Conservation (phyloP, 768 basidiomycete species). For the Sistotremastrum niveocremeum region DNA sequence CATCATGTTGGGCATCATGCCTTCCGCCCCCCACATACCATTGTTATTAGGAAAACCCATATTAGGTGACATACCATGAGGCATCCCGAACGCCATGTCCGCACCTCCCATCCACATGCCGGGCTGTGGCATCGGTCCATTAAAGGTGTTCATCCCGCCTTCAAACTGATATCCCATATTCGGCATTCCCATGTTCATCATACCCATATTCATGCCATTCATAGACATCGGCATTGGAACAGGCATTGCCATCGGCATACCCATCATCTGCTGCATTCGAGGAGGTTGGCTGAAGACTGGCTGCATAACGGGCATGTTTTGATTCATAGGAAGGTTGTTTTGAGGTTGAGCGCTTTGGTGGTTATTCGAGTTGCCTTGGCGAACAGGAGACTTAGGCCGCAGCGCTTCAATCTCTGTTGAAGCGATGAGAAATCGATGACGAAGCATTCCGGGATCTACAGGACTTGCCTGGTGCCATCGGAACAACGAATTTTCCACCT, state of each 20-base stretch:
- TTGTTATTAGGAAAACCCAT: too few relatives aligned
- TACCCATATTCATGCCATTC: slow-evolving; percentile 17
- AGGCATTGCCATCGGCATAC: slow-evolving; percentile 6
- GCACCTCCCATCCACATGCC: slow-evolving; percentile 25
- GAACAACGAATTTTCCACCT: slow-evolving; percentile 49
- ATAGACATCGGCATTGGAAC: slow-evolving; percentile 1
- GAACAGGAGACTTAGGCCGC: slow-evolving; percentile 73
- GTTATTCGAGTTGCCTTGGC: slow-evolving; percentile 19
- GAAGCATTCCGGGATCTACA: slow-evolving; percentile 2
- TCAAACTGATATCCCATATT: slow-evolving; percentile 24
- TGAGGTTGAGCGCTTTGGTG: slow-evolving; percentile 4
- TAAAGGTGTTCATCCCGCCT: slow-evolving; percentile 9
- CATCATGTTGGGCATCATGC: slow-evolving; percentile 30
- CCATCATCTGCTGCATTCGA: slow-evolving; percentile 9
- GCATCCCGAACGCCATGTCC: slow-evolving; percentile 20
- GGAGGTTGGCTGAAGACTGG: slow-evolving; percentile 3
- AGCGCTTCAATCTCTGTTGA: slow-evolving; percentile 62
- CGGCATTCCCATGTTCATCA: slow-evolving; percentile 24
- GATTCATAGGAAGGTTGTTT: slow-evolving; percentile 7
- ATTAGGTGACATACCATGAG: slow-evolving; percentile 15
- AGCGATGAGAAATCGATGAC: slow-evolving; percentile 8
- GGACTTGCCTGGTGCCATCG: slow-evolving; percentile 38
- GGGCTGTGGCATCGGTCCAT: slow-evolving; percentile 12
- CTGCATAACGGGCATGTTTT: slow-evolving; percentile 7
- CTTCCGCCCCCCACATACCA: slow-evolving; percentile 18